phyloP scores from a whole-genome alignment of 768 basidiomycete species.

The Boletus sensibilis region DNA sequence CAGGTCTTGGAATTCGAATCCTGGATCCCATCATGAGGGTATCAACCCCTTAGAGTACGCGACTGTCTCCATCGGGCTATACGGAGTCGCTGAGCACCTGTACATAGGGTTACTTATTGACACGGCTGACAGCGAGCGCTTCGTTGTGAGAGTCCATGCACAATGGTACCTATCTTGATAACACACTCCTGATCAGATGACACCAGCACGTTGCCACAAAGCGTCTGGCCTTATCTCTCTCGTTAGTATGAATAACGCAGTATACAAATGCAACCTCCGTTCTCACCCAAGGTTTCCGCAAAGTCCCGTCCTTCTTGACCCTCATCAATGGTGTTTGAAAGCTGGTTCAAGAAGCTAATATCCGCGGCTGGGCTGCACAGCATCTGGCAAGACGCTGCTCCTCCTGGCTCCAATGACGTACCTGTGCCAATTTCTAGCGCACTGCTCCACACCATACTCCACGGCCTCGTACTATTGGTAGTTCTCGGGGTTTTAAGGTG shows the following conservation, averaged over 20 bases:
- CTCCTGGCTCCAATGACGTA: constrained; percentile 24
- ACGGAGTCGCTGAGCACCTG: not conserved
- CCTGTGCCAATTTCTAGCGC: constrained; percentile 1
- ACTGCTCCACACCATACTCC: constrained; percentile 20
- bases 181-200: constrained; percentile 7
- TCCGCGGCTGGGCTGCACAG: constrained; percentile 3
- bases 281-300: not conserved
- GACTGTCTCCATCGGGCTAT: not conserved
- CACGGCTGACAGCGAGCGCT: too few species aligned
- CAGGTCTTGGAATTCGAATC: not conserved
- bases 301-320: not conserved
- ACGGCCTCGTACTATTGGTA: constrained; percentile 8
- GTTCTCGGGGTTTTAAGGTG: constrained; percentile 12
- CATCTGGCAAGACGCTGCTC: not conserved
- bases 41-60: not conserved
- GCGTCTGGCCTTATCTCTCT: constrained; percentile 4
- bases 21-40: not conserved
- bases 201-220: not conserved
- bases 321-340: constrained; percentile 7
- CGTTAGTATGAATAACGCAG: not conserved
- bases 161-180: not conserved
- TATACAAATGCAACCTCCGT: not conserved
- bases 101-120: not conserved
- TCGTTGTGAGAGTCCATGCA: not conserved
- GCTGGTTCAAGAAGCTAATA: constrained; percentile 10